Base-by-base conservation (phyloP, 1,284 basidiomycete genomes). In the Rhodotorula sp. region DNA sequence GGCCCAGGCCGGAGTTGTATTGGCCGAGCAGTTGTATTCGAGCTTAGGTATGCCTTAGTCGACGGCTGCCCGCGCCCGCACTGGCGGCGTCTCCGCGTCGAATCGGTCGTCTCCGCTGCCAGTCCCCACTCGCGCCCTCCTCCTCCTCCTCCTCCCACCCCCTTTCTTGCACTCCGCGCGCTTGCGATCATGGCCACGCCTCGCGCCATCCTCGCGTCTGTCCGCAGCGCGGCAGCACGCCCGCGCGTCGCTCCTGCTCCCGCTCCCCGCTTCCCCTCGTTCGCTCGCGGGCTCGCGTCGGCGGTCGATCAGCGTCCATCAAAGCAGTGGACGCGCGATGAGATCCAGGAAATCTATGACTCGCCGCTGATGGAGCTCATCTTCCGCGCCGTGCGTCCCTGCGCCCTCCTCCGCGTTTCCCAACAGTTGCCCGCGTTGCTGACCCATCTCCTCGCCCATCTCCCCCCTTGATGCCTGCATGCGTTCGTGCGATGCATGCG, bases 331-430 rank as follows among this genome's bases (percentile, higher is more conserved):
- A 83, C 85, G 46, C 88, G 85, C 78, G 82, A 86, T 44, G 90
- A 93, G 80, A 88, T 94, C 69, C 87, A 90, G 78, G 81, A 85
- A 62, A 88, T 94, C 63, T 94, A 91, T 79, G 87, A 93, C 79
- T 85, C 84, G 17, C 91, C 94, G 9, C 82, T 97, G 66, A 87
- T 97, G 78, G 91, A 94, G 66, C 89, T 94, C 70, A 88, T 96
- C 71, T 96, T 90, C 82, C 87, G 88, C 65, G 89, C 94, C 57
- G 91, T 92, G 57, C 82, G 86, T 72, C 73, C n/a, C 9, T 29
- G n/a, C n/a, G 17, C 21, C 39, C 63, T 29, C 34, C 3, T 15
- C n/a, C 9, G 34, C 36, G 34, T 39, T 32, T 60, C 58, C 51
- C 71, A 62, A 67, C 66, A 34, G 32, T 60, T 53, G 17, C 46